These are phyloP conservation scores for Mycena metata DNA, from an alignment of 768 basidiomycete species.

Conservation along the genomic window DNA sequence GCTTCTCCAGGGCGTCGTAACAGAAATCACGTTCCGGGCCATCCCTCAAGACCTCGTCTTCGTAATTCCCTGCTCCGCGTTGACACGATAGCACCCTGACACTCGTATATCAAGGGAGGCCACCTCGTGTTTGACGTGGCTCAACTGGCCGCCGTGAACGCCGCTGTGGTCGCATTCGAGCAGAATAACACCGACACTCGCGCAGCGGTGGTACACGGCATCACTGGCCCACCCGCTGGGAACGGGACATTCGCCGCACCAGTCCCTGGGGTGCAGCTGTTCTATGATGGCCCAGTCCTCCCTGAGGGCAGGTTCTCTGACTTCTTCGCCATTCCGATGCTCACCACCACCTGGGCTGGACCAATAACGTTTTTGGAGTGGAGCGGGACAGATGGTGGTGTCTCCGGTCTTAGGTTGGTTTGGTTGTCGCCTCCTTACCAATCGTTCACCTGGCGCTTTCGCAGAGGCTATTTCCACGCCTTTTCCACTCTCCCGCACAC, in stretches of 20 bases:
- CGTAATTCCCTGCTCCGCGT: background rate
- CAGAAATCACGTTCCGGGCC: constrained; percentile 30
- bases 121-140: constrained; percentile 14
- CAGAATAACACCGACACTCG: constrained; percentile 21
- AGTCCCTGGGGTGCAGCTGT: constrained; percentile 18
- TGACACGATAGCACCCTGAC: background rate
- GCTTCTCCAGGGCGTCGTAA: constrained; percentile 19
- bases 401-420: constrained; percentile 22
- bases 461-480: constrained; percentile 30
- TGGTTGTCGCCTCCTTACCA: no score
- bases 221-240: constrained; percentile 6
- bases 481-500: constrained; percentile 34
- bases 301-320: constrained; percentile 29
- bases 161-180: constrained; percentile 28
- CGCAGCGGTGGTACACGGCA: constrained; percentile 20
- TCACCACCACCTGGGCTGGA: constrained; percentile 13
- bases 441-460: no score
- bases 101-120: constrained; percentile 12
- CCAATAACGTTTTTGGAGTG: constrained; percentile 29
- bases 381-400: constrained; percentile 30
- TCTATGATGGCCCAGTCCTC: constrained; percentile 22
- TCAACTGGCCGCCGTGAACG: constrained; percentile 17
- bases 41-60: constrained; percentile 25
- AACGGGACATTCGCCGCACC: constrained; percentile 22
- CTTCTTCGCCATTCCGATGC: constrained; percentile 31